Evolutionary conservation across 2,329 filamentous ascomycete species (phyloP), one percentile per base, ranked within the genome.

Genomic region (Penicillium fuscoglaucum): DNA sequence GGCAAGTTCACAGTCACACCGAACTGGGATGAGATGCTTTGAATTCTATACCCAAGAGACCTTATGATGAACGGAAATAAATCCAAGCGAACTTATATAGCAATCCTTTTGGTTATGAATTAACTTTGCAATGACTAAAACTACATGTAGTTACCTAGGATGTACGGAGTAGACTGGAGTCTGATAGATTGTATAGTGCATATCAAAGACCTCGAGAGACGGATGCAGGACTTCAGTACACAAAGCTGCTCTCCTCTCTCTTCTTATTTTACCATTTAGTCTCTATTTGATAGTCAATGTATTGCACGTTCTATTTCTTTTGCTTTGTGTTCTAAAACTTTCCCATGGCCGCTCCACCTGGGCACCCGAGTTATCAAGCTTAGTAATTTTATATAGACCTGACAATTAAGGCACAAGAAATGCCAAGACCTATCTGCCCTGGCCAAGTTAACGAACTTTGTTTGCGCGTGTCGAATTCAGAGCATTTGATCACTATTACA

Each of bases 1-100:
- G 84, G 83, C 54, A 87, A 87, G 72, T 87, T 87, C 68, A 83
- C 87, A 2, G 82, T 87, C 35, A 83, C 79, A 51, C 86, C 86
- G 15, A 80, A 88, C 68, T 87, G 84, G 82, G 77, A 78, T 47
- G 77, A 80, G 65, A 80, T 87, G 53, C 63, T 78, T 51, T 76
- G 59, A 70, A 13, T 21, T 10, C 26, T 48, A 33, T 50, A 52
- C 24, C 40, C 39, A 43, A 28, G 13, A 31, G 24, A 28, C 33
- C 10, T 56, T 52, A 56, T 29, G 40, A 46, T 44, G 47, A 52
- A 41, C 3, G 47, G 47, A 56, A 52, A 39, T 15, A 45, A 55
- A 50, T 33, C 8, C 12, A 15, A 45, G 12, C 29, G 12, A 28
- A 37, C 9, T 12, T 19, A 24, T 37, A 2, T 15, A 45, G 21